A percentile compares a stretch with the other conserved stretches of the same genome.
phyloP scores from a whole-genome alignment of 2,329 filamentous ascomycete genomes.

The Fusarium humuli region DNA sequence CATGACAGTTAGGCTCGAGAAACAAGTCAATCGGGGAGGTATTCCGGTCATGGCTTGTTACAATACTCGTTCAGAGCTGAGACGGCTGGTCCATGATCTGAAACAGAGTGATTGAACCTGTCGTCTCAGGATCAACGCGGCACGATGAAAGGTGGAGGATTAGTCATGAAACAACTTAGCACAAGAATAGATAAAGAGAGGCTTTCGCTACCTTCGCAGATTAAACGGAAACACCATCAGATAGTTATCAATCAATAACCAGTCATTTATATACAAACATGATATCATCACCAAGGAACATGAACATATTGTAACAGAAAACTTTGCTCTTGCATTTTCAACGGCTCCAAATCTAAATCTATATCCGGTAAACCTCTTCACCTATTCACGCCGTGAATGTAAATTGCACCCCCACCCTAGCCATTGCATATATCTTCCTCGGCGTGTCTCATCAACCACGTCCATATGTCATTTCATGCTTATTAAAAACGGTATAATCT shows the following conservation, averaged over 20 bases:
- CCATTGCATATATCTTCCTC: conserved; percentile 37
- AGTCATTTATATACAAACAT: neutral
- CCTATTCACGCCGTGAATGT: conserved; percentile 35
- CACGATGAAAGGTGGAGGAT: neutral
- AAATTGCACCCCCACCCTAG: conserved; percentile 26
- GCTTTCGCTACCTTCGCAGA: neutral
- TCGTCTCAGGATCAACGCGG: conserved; percentile 24
- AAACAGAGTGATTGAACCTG: conserved; percentile 40
- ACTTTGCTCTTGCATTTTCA: conserved; percentile 40
- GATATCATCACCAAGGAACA: neutral
- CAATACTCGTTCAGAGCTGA: conserved; percentile 33
- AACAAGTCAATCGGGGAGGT: conserved; percentile 11
- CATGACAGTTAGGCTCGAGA: conserved; percentile 9
- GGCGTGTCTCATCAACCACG: conserved; percentile 43
- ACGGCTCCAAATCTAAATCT: conserved; percentile 46
- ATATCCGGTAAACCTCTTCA: conserved; percentile 39
- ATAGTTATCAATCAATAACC: neutral
- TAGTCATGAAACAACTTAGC: conserved; percentile 5
- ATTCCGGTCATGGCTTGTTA: conserved; percentile 24
- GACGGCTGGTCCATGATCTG: conserved; percentile 37
- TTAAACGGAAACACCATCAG: neutral
- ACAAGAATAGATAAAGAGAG: conserved; percentile 1
- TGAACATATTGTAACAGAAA: conserved; percentile 13
- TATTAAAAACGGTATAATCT: conserved; percentile 50
- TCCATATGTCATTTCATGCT: conserved; percentile 48